These are phyloP conservation scores for Mimosa bimucronata DNA, from an alignment of 306 rosid species.

Conservation along the genomic window DNA sequence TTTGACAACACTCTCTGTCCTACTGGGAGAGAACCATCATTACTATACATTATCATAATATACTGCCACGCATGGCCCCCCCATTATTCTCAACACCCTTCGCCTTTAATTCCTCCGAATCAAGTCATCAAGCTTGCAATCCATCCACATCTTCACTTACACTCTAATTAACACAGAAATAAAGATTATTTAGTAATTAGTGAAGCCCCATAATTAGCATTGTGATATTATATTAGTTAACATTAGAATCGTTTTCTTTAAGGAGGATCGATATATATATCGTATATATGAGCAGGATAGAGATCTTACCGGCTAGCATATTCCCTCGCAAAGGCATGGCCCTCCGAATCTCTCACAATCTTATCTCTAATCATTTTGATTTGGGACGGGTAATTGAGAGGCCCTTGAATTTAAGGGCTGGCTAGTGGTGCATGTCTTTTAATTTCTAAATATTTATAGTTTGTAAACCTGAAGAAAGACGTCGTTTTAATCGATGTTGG, in stretches of 20 bases:
- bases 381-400: not conserved
- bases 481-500: not conserved
- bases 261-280: too few species aligned
- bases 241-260: too few species aligned
- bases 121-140: too few species aligned
- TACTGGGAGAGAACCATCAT: slow-evolving; percentile 38
- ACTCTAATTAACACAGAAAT: not conserved
- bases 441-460: not conserved
- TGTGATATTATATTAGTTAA: too few species aligned
- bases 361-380: slow-evolving; percentile 50
- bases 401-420: not conserved
- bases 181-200: too few species aligned
- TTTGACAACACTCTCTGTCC: not conserved
- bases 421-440: not conserved
- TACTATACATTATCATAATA: slow-evolving; percentile 29
- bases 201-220: too few species aligned
- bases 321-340: not conserved
- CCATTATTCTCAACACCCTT: not conserved
- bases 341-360: slow-evolving; percentile 51
- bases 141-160: not conserved
- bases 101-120: too few species aligned
- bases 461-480: not conserved
- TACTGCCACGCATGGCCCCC: slow-evolving; percentile 52
- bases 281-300: not conserved
- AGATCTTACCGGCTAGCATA: not conserved